Evolutionary conservation across 2,329 filamentous ascomycete species (phyloP).

Genomic region (Penicillium sumatraense): DNA sequence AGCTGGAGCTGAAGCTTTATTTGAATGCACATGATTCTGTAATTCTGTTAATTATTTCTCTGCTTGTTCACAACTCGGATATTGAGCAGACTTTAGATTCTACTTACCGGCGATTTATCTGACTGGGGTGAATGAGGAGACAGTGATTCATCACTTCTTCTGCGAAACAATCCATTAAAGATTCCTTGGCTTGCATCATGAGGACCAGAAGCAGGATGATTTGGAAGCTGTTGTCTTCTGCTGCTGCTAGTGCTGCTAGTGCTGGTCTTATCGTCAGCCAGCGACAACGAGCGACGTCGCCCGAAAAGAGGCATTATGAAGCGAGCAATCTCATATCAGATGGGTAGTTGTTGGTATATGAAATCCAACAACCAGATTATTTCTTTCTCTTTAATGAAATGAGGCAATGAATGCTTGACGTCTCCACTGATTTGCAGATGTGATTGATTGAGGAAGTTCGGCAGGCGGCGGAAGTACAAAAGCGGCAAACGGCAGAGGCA

Average conservation of each 20-base stretch:
- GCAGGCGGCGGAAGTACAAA: constrained; percentile 10
- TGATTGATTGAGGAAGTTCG: no score
- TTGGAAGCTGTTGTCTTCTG: constrained; percentile 16
- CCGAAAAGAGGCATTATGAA: constrained; percentile 26
- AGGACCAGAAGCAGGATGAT: constrained; percentile 10
- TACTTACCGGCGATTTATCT: constrained; percentile 8
- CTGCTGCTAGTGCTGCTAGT: no score
- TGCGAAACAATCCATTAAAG: constrained; percentile 31
- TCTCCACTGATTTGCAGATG: constrained; percentile 16
- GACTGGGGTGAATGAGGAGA: background rate
- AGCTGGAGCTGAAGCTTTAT: no score
- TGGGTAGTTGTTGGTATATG: background rate
- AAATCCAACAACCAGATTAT: no score
- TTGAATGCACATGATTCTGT: no score
- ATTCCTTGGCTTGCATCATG: constrained; percentile 8
- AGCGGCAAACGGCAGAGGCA: background rate
- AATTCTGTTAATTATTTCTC: background rate
- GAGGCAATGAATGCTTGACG: background rate
- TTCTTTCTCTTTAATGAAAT: no score
- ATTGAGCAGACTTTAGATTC: background rate
- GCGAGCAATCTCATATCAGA: constrained; percentile 15
- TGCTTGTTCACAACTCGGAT: background rate
- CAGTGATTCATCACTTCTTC: constrained; percentile 16
- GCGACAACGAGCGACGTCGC: constrained; percentile 32
- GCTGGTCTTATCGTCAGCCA: constrained; percentile 12